phyloP scores from a whole-genome alignment of 2,329 filamentous ascomycete species.

The Pyrenochaeta sp. region DNA sequence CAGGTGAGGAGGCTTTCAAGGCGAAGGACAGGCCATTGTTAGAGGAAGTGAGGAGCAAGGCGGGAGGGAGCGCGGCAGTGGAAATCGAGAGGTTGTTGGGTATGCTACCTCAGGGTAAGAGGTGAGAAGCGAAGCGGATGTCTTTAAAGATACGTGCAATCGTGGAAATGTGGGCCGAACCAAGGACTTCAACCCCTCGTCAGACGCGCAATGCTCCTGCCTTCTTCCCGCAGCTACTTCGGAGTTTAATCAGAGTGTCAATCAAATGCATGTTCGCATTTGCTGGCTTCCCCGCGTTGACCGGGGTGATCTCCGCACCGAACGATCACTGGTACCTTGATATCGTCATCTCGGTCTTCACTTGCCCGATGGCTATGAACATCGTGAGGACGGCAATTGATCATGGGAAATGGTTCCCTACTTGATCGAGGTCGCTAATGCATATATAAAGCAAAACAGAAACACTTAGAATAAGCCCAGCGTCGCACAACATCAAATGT shows the following conservation, averaged over 20 bases:
- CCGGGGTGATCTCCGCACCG: slow-evolving; percentile 4
- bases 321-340: neutral
- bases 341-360: slow-evolving; percentile 19
- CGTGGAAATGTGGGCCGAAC: neutral
- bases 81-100: slow-evolving; percentile 85
- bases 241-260: neutral
- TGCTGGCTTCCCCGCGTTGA: slow-evolving; percentile 17
- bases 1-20: slow-evolving; percentile 89
- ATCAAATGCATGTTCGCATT: neutral
- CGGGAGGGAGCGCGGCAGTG: slow-evolving; percentile 71
- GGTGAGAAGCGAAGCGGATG: neutral
- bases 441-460: neutral
- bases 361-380: slow-evolving; percentile 5
- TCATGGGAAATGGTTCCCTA: neutral
- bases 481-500: neutral
- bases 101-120: slow-evolving; percentile 45
- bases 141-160: neutral
- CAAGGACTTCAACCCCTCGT: neutral
- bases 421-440: neutral
- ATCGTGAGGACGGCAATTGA: neutral
- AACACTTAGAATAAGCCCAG: neutral
- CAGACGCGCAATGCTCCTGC: neutral
- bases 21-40: slow-evolving; percentile 80
- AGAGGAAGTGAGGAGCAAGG: slow-evolving; percentile 75
- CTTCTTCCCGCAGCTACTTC: neutral